Conservation (phyloP, 2,329 filamentous ascomycete species). For the Aureobasidium sp. region DNA sequence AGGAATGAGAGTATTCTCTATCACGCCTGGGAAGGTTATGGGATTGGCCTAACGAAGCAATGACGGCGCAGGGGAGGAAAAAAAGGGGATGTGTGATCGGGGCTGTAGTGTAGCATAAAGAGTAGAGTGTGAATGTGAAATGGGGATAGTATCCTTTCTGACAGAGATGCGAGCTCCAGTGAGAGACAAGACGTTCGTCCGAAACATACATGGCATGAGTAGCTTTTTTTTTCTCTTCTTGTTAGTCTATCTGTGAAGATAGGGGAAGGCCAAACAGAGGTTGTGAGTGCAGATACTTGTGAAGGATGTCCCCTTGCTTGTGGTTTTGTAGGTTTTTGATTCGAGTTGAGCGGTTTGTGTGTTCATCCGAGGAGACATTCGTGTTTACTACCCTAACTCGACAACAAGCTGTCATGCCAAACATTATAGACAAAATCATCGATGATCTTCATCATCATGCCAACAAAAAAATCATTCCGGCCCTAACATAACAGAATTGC, state of each 20-base stretch:
- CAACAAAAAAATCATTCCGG: too few relatives aligned
- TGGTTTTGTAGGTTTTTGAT: background rate
- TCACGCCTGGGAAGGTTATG: background rate
- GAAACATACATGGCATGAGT: background rate
- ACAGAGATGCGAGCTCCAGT: background rate
- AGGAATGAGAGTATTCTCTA: background rate
- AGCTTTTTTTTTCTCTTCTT: background rate
- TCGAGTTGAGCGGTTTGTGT: background rate
- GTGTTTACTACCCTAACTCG: too few relatives aligned
- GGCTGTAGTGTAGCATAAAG: background rate
- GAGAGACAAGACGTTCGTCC: background rate
- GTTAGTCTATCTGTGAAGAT: background rate
- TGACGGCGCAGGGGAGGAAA: background rate
- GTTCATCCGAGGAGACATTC: background rate
- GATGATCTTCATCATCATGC: too few relatives aligned
- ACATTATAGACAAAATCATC: too few relatives aligned
- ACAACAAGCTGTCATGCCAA: too few relatives aligned
- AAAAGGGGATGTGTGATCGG: background rate
- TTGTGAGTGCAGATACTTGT: background rate
- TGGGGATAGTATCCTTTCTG: background rate
- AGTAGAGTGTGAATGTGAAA: background rate
- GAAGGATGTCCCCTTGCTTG: background rate
- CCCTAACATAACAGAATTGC: too few relatives aligned
- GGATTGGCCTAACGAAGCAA: conserved; percentile 5
- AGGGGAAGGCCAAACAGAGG: background rate